Evolutionary conservation across 306 rosid species (phyloP).

Genomic region (Quercus berberidifolia): DNA sequence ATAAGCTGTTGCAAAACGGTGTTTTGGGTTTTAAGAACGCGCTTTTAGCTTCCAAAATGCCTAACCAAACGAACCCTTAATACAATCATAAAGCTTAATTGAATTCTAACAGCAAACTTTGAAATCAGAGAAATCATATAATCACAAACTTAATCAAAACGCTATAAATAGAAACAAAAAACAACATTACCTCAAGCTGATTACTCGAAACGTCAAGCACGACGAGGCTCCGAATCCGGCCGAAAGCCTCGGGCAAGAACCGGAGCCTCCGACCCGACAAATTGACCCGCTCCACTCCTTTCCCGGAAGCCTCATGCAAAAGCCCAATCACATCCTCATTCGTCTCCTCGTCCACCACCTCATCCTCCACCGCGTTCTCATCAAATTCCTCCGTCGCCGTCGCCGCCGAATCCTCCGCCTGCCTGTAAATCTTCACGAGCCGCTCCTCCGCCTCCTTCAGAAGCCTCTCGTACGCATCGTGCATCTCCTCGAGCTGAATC

Average conservation of each 20-base stretch:
- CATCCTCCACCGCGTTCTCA: not conserved
- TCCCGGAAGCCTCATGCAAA: conserved; percentile 57
- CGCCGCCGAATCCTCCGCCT: conserved; percentile 28
- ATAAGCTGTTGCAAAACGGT: too few species aligned
- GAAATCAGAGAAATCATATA: not conserved
- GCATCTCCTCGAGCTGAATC: conserved; percentile 78
- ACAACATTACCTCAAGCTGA: conserved; percentile 54
- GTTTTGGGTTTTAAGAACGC: too few species aligned
- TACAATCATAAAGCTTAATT: too few species aligned
- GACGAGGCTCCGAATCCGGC: conserved; percentile 50
- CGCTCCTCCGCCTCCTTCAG: conserved; percentile 77
- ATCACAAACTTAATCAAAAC: not conserved
- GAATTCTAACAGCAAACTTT: too few species aligned
- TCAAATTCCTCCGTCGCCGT: conserved; percentile 4
- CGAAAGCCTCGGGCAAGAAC: conserved; percentile 69
- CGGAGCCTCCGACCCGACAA: conserved; percentile 50
- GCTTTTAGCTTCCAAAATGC: too few species aligned
- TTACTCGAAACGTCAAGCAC: conserved; percentile 62
- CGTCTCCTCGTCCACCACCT: conserved; percentile 20
- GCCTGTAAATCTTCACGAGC: conserved; percentile 58
- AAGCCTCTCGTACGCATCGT: conserved; percentile 64
- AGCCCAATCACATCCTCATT: conserved; percentile 67
- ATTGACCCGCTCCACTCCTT: conserved; percentile 51
- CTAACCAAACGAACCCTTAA: too few species aligned
- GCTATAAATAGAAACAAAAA: not conserved